Base-by-base conservation (phyloP, 352 stramenopile species). In the Halophytophthora polymorphica region DNA sequence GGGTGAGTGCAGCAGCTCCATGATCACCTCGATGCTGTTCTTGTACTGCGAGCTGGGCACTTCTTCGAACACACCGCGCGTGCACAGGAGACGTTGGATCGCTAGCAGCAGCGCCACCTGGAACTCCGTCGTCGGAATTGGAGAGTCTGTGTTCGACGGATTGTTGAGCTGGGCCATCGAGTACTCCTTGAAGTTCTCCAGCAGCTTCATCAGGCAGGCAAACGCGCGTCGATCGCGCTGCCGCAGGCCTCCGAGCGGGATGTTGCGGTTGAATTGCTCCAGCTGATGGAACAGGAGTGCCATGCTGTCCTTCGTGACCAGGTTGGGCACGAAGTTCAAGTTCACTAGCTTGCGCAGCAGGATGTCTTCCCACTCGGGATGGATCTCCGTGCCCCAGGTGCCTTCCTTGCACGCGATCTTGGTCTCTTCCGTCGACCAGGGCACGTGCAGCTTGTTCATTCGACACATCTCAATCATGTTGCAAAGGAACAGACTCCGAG, bases 381-480 rank as follows among this genome's bases (percentile, higher is more conserved):
- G 81, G 18, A 91, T 69, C 15, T 95, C 84, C 6, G 77, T 86
- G 6, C 71, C 71, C 84, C 84, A 95, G 3, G 76, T 90, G 39
- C 84, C 84, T 70, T 93, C 84, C 52, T 95, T 95, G 59, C 84
- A 95, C 1, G 71, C 84, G 53, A 93, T 71, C 55, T 75, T 80
- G 6, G 84, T 93, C 56, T 95, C 84, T 68, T 92, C 84, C 0
- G 84, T 93, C 23, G 84, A 95, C 84, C 81, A 93, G 7, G 79
- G 78, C 28, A 95, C 73, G 45, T 95, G 84, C 21, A 93, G 49
- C 54, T 93, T 91, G 69, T 93, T 95, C 77, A 93, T 88, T 7
- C 80, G 76, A 35, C 81, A 91, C 79, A 95, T 91, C 46, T 95
- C 84, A 45, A 95, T 84, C 67, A 95, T 69, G 45, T 95, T 95